These are phyloP conservation scores for Moesziomyces antarcticus DNA, from an alignment of 1,284 basidiomycete genomes.

Conservation along the genomic window DNA sequence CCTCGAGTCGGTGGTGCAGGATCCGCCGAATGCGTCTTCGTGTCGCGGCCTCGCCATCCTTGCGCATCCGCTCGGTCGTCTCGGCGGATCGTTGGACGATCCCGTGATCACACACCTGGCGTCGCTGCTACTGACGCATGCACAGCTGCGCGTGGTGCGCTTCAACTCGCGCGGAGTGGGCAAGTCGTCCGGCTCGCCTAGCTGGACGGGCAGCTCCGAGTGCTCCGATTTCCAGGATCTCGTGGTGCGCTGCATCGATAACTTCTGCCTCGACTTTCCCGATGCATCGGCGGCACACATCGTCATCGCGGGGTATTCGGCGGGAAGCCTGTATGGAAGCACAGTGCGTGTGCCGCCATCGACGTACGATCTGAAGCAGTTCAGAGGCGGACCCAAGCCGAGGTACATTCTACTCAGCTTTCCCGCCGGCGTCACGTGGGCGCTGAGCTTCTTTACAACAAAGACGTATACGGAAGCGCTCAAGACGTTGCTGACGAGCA, in stretches of 20 bases:
- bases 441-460: conserved; percentile 41
- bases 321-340: conserved; percentile 39
- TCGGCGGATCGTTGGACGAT: conserved; percentile 49
- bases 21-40: conserved; percentile 16
- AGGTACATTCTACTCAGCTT: conserved; percentile 48
- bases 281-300: conserved; percentile 10
- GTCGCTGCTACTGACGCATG: conserved; percentile 17
- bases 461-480: conserved; percentile 23
- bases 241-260: conserved; percentile 26
- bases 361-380: conserved; percentile 29
- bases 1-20: conserved; percentile 35
- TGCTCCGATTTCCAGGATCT: conserved; percentile 46
- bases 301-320: conserved; percentile 41
- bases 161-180: conserved; percentile 54
- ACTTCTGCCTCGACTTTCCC: conserved; percentile 33
- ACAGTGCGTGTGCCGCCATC: conserved; percentile 11
- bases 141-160: conserved; percentile 30
- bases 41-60: conserved; percentile 37
- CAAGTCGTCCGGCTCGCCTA: conserved; percentile 30
- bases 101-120: conserved; percentile 39
- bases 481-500: conserved; percentile 20
- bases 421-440: conserved; percentile 49
- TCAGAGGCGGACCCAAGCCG: conserved; percentile 23
- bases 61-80: conserved; percentile 39
- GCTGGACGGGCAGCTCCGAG: conserved; percentile 48